phyloP scores from a whole-genome alignment of 2,329 filamentous ascomycete genomes.

The Alternaria metachromatica region DNA sequence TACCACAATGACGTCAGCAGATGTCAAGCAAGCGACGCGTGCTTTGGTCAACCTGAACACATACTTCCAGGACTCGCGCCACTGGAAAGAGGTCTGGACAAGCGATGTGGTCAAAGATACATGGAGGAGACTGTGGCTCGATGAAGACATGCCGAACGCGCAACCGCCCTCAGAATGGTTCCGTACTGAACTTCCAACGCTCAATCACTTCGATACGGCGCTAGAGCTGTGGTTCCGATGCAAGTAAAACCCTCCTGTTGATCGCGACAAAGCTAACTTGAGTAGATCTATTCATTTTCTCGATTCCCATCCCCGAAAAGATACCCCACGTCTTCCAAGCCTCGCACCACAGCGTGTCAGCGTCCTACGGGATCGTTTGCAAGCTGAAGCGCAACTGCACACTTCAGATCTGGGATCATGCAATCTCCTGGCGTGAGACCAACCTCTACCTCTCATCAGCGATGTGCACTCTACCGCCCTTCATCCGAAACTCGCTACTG shows the following conservation, averaged over 20 bases:
- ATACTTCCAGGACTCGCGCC: conserved; percentile 53
- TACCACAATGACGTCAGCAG: conserved; percentile 46
- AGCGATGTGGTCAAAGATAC: conserved; percentile 55
- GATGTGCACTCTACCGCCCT: conserved; percentile 50
- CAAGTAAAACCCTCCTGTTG: conserved; percentile 14
- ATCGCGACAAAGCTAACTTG: conserved; percentile 16
- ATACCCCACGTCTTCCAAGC: conserved; percentile 68
- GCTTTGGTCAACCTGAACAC: conserved; percentile 53
- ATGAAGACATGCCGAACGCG: conserved; percentile 52
- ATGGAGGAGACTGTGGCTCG: conserved; percentile 56
- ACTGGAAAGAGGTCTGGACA: conserved; percentile 57
- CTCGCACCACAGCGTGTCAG: conserved; percentile 67
- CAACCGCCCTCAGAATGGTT: conserved; percentile 54
- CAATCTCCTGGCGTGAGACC: conserved; percentile 66
- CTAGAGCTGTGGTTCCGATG: conserved; percentile 57
- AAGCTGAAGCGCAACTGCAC: conserved; percentile 67
- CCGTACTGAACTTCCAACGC: conserved; percentile 53
- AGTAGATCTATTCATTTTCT: conserved; percentile 61
- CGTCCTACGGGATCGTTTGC: conserved; percentile 67
- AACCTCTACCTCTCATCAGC: conserved; percentile 51
- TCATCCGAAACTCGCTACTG: conserved; percentile 50
- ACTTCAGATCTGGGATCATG: conserved; percentile 69
- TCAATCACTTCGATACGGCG: conserved; percentile 55
- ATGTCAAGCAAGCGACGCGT: conserved; percentile 51
- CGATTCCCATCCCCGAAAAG: conserved; percentile 62